Conservation (phyloP, 345 rosid genomes). For the Camelina sativa region DNA sequence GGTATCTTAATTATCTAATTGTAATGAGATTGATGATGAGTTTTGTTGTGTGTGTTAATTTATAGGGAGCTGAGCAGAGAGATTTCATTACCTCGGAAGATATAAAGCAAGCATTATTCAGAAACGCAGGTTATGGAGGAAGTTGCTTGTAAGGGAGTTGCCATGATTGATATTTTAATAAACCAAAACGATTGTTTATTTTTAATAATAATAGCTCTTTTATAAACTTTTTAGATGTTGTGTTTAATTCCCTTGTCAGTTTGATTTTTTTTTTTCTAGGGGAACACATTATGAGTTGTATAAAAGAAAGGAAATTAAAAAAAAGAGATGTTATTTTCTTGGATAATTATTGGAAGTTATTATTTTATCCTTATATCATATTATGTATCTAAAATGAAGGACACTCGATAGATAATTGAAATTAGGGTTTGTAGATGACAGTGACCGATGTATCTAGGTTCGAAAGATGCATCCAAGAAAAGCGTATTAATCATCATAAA, state of each 20-base stretch:
- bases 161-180: constrained; percentile 4
- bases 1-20: not conserved
- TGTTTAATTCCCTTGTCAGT: constrained; percentile 20
- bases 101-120: constrained; percentile 84
- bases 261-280: constrained; percentile 18
- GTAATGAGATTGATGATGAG: not conserved
- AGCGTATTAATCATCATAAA: constrained; percentile 29
- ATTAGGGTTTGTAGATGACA: constrained; percentile 34
- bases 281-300: constrained; percentile 35
- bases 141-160: constrained; percentile 55
- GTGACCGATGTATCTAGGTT: constrained; percentile 26
- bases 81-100: constrained; percentile 62
- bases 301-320: constrained; percentile 8
- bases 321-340: constrained; percentile 10
- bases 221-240: constrained; percentile 7
- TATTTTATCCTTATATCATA: too few relatives aligned
- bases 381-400: not conserved
- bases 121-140: constrained; percentile 97
- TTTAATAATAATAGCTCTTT: constrained; percentile 22
- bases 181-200: constrained; percentile 20
- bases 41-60: constrained; percentile 19
- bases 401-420: constrained; percentile 19
- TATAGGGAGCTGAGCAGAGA: constrained; percentile 61
- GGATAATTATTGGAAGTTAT: not conserved
- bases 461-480: constrained; percentile 11